A percentile compares a stretch with the other conserved stretches of the same genome.
Conservation (phyloP, 495 filamentous ascomycete species). For the Penicillium fimorum region DNA sequence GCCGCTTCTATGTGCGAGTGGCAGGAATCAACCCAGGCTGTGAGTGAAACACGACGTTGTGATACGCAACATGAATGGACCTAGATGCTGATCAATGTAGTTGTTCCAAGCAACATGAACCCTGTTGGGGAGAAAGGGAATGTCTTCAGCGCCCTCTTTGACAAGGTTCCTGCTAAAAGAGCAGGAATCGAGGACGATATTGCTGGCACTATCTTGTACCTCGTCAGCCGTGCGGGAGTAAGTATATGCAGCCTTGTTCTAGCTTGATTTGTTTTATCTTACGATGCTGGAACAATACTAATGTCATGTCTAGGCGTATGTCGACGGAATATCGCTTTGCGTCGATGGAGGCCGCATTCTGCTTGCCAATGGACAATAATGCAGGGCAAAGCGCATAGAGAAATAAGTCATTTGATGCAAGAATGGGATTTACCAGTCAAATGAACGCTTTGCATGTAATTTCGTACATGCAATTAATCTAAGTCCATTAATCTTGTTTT, state of each 20-base stretch:
- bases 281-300: neutral
- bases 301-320: constrained; percentile 30
- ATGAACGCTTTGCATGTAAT: neutral
- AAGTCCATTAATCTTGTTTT: neutral
- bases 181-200: constrained; percentile 40
- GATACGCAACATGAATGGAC: neutral
- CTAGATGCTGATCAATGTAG: constrained; percentile 14
- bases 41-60: constrained; percentile 22
- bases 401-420: neutral
- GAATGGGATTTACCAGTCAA: neutral
- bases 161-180: constrained; percentile 44
- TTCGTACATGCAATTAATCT: neutral
- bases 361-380: constrained; percentile 37
- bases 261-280: neutral
- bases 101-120: constrained; percentile 50
- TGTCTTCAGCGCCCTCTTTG: constrained; percentile 43
- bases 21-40: constrained; percentile 48
- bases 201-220: constrained; percentile 40
- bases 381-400: too few relatives aligned
- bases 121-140: constrained; percentile 43
- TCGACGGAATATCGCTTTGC: constrained; percentile 39
- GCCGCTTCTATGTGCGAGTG: constrained; percentile 43
- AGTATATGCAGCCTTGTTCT: neutral
- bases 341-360: constrained; percentile 38
- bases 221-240: constrained; percentile 42